Evolutionary conservation across 306 rosid species (phyloP).

Genomic region (Cajanus cajan): DNA sequence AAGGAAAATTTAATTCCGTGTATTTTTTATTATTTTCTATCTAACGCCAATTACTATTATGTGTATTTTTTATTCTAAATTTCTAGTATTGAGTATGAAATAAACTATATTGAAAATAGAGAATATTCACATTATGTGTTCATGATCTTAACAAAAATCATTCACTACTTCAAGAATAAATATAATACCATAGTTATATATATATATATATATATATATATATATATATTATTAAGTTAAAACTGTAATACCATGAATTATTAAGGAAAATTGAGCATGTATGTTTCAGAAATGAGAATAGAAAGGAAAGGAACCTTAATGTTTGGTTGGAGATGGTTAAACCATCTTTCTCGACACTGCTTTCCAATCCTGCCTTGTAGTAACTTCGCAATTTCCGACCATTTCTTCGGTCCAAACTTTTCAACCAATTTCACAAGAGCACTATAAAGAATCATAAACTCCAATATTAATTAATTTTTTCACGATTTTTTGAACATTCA

Average conservation of each 20-base stretch:
- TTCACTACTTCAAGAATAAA: too few species aligned
- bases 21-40: not conserved
- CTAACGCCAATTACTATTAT: too few species aligned
- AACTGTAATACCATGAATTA: not conserved
- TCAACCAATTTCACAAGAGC: constrained; percentile 40
- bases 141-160: too few species aligned
- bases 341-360: constrained; percentile 84
- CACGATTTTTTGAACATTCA: not conserved
- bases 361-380: constrained; percentile 60
- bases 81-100: too few species aligned
- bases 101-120: too few species aligned
- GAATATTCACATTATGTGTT: too few species aligned
- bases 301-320: constrained; percentile 45
- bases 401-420: constrained; percentile 43
- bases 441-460: constrained; percentile 40
- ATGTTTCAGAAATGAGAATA: not conserved
- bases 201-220: too few species aligned
- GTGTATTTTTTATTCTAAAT: too few species aligned
- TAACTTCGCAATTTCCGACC: constrained; percentile 58
- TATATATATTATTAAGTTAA: not conserved
- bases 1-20: not conserved
- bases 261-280: not conserved
- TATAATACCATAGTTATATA: too few species aligned
- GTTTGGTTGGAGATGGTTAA: constrained; percentile 69
- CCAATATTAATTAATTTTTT: not conserved